Conservation (phyloP, 805 yeast species). For the Tetrapisispora phaffii region DNA sequence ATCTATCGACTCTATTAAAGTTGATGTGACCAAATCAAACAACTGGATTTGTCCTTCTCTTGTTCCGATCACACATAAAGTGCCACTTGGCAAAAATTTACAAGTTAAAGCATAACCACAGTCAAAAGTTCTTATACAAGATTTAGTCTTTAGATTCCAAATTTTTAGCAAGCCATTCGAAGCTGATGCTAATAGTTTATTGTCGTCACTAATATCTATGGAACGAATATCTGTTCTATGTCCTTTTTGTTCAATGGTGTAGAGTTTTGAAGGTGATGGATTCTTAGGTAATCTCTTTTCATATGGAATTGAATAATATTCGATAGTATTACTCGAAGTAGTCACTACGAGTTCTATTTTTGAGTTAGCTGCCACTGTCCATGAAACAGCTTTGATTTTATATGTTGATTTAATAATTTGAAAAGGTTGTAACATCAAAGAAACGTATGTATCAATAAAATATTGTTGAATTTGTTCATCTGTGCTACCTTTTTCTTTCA, state of each 20-base stretch:
- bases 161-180: slow-evolving; percentile 82
- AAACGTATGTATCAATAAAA: slow-evolving; percentile 39
- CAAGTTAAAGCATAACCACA: slow-evolving; percentile 79
- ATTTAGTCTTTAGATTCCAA: slow-evolving; percentile 68
- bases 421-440: slow-evolving; percentile 57
- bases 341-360: slow-evolving; percentile 55
- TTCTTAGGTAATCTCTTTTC: slow-evolving; percentile 37
- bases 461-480: slow-evolving; percentile 50
- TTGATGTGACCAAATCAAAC: slow-evolving; percentile 77
- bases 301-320: slow-evolving; percentile 57
- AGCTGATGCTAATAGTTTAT: slow-evolving; percentile 74
- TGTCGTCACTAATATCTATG: slow-evolving; percentile 71
- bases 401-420: slow-evolving; percentile 54
- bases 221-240: slow-evolving; percentile 86
- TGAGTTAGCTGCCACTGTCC: slow-evolving; percentile 43
- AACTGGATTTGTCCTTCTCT: slow-evolving; percentile 77
- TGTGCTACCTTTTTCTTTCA: slow-evolving; percentile 56
- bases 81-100: slow-evolving; percentile 84
- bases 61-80: slow-evolving; percentile 78
- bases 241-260: slow-evolving; percentile 65
- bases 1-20: slow-evolving; percentile 57
- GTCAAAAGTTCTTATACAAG: slow-evolving; percentile 78
- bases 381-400: slow-evolving; percentile 56
- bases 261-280: slow-evolving; percentile 37
- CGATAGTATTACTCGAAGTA: slow-evolving; percentile 65